Evolutionary conservation across 768 basidiomycete genomes (phyloP).

Genomic region (Lentinus brumalis): DNA sequence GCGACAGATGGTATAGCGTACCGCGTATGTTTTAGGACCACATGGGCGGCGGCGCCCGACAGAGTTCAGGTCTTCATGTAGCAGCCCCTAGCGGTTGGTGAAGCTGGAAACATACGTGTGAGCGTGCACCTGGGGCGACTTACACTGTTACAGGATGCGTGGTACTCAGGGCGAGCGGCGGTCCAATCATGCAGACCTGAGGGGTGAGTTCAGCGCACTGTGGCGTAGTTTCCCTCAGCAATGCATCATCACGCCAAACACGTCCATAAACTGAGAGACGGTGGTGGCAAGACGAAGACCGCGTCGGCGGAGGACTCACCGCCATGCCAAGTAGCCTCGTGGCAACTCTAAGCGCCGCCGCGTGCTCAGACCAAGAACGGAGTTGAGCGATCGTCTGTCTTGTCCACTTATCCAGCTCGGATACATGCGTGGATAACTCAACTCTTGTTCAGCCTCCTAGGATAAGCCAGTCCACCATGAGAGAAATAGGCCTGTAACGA

Average conservation of each 20-base stretch:
- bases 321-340: background rate
- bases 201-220: no score
- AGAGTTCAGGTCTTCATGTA: background rate
- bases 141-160: no score
- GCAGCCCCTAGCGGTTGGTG: no score
- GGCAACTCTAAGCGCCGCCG: background rate
- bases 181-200: no score
- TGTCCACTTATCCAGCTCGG: background rate
- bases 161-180: no score
- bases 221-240: no score
- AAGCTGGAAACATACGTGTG: no score
- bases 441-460: background rate
- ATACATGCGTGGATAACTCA: background rate
- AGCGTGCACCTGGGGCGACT: no score
- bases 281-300: no score
- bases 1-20: background rate
- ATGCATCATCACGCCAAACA: no score
- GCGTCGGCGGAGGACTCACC: no score
- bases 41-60: background rate
- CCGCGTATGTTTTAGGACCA: background rate
- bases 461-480: background rate
- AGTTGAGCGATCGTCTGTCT: background rate
- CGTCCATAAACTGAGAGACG: no score
- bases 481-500: background rate
- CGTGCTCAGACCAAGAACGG: background rate